Evolutionary conservation across 768 basidiomycete genomes (phyloP), one percentile per base, ranked within the genome.

Genomic region (Suillus subalutaceus): DNA sequence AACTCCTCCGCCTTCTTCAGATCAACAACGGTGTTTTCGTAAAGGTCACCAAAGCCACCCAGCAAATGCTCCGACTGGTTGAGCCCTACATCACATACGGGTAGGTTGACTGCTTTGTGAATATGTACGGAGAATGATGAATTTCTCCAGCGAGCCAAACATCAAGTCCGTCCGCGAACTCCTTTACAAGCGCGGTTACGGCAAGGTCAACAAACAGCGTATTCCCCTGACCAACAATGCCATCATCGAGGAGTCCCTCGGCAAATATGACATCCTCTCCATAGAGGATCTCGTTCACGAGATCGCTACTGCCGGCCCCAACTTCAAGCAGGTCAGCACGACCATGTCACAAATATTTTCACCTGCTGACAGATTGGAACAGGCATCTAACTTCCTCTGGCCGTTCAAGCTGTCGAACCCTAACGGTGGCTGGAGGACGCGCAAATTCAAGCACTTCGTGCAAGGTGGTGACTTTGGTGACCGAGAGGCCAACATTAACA

Each of bases 321-420:
- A 98, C 86, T 99, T 99, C 89, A 99, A 99, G 85, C 94, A 97
- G 88, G 95, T 90, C 59, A 67, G 89, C 79, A 56, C 59, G 38
- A 62, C 43, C 26, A 44, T 12, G 35, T 8, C 1, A 6, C 63
- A 5, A n/a, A 58, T 44, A 18, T 8, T 55, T 32, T 57, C 66
- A 40, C 30, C 26, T 76, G 15, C 70, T 70, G 13, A 60, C 60
- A 35, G 9, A 18, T 44, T 50, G 35, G 5, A 16, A 53, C 67
- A 92, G 91, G 92, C 90, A 65, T 88, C 92, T 71, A 96, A 95
- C 88, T 96, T 97, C 89, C 90, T 99, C 63, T 99, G 96, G 96
- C 97, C 97, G 32, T 98, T 99, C 88, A 99, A 99, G 80, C 92
- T 99, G 69, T 98, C 96, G 75, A 98, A 98, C 89, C 97, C 97